Conservation (phyloP, 2,329 filamentous ascomycete species). For the Mariannaea sp. region DNA sequence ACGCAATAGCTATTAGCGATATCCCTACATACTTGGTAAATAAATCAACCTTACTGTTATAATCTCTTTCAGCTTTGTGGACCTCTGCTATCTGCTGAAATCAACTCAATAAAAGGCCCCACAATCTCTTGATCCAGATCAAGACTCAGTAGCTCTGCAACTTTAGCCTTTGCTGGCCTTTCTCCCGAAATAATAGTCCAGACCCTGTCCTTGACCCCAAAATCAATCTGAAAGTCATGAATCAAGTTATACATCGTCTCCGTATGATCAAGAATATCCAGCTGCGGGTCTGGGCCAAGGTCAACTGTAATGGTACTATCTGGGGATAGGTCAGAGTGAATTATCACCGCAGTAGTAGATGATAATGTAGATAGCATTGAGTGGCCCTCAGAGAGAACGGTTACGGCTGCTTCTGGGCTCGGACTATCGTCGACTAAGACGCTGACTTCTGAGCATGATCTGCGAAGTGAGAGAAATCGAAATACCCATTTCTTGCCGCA, state of each 20-base stretch:
- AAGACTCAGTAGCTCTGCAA: not conserved
- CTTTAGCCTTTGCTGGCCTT: not conserved
- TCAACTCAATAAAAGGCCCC: conserved; percentile 7
- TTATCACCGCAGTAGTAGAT: not conserved
- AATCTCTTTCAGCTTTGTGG: too few relatives aligned
- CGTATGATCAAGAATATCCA: not conserved
- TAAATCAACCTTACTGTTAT: too few relatives aligned
- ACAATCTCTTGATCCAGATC: not conserved
- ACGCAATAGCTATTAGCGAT: too few relatives aligned
- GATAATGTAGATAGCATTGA: not conserved
- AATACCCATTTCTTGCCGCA: conserved; percentile 7
- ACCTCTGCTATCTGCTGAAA: conserved; percentile 7
- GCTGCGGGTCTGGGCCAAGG: conserved; percentile 7
- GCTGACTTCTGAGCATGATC: not conserved
- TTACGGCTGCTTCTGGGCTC: conserved; percentile 1
- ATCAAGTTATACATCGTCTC: conserved; percentile 2
- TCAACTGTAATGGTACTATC: conserved; percentile 1
- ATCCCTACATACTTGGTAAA: too few relatives aligned
- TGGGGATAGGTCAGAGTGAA: not conserved
- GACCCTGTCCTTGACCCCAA: conserved; percentile 10
- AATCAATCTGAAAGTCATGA: conserved; percentile 10
- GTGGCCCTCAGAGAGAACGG: not conserved
- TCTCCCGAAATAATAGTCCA: not conserved
- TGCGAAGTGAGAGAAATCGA: conserved; percentile 5
- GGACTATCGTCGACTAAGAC: not conserved